Evolutionary conservation across 352 stramenopile genomes (phyloP).

Genomic region (Phytophthora constricta): DNA sequence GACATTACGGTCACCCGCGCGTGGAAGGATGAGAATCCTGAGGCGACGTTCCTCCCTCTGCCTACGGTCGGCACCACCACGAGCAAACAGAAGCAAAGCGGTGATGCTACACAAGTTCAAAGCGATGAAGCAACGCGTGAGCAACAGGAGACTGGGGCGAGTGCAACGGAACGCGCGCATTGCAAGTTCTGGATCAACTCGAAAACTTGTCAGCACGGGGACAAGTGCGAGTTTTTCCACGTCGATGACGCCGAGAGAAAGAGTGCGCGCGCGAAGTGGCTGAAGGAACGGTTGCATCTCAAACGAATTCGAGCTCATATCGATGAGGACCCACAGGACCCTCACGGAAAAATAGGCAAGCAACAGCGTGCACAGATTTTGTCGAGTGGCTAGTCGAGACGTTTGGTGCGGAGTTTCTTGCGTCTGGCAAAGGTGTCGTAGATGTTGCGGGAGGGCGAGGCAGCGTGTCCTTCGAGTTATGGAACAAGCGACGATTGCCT

Average conservation of each 20-base stretch:
- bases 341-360: slow-evolving; percentile 78
- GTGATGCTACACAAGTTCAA: slow-evolving; percentile 5
- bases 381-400: slow-evolving; percentile 78
- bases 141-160: background rate
- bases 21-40: slow-evolving; percentile 67
- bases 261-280: slow-evolving; percentile 57
- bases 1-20: slow-evolving; percentile 43
- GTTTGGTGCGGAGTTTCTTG: slow-evolving; percentile 62
- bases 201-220: slow-evolving; percentile 66
- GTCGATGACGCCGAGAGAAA: slow-evolving; percentile 57
- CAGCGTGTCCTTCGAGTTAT: slow-evolving; percentile 86
- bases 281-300: slow-evolving; percentile 63
- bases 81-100: slow-evolving; percentile 11
- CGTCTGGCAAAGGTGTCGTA: slow-evolving; percentile 63
- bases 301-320: slow-evolving; percentile 65
- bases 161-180: slow-evolving; percentile 31
- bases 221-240: slow-evolving; percentile 74
- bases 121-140: background rate
- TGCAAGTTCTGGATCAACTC: slow-evolving; percentile 91
- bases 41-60: slow-evolving; percentile 62
- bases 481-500: slow-evolving; percentile 76
- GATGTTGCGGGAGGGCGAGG: slow-evolving; percentile 85
- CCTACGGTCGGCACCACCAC: slow-evolving; percentile 44
- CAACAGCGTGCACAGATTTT: slow-evolving; percentile 75
- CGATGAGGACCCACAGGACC: slow-evolving; percentile 66